Evolutionary conservation across 371 early-diverging fungal genomes (phyloP), one percentile per base, ranked within the genome.

Genomic region (Mucor piriformis): DNA sequence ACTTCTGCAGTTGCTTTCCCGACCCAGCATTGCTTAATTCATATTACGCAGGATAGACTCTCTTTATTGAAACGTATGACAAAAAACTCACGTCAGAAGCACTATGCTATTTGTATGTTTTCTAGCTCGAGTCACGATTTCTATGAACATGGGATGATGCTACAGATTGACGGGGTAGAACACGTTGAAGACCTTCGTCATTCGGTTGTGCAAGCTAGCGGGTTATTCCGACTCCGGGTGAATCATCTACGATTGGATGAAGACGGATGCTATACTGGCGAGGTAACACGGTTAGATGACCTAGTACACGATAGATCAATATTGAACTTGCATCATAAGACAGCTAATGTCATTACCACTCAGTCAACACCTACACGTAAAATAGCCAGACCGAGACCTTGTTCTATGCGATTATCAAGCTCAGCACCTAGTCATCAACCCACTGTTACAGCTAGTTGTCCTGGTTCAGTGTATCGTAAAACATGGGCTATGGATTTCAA

Each of bases 101-200:
- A 71, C 11, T 81, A 82, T 69, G 84, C 83, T 2, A 75, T 87
- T 72, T 82, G 83, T 33, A 55, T 83, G 13, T 76, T 70, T 8
- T 55, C 59, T 6, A 64, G 54, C 13, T n/a, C n/a, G n/a, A n/a
- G 60, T 56, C 20, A 48, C 2, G 15, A 40, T 0, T 70, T 64
- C 21, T 50, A 56, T 25, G 59, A 63, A 7, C 63, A 64, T 29
- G 80, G 75, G 6, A 69, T 73, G 1, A 80, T 80, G 73, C n/a
- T 77, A 16, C 64, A 70, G 23, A 57, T 73, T 8, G 38, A 57
- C 12, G 59, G 59, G 16, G 32, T 65, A 18, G 72, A 77, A 47
- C 27, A 58, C 25, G 50, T 64, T 2, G 55, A 47, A 6, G 77
- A 77, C 50, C 13, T 42, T n/a, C 67, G 70, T 10, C 63, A 73